phyloP scores from a whole-genome alignment of 139 green algal genomes.

The Picochlorum sp. region DNA sequence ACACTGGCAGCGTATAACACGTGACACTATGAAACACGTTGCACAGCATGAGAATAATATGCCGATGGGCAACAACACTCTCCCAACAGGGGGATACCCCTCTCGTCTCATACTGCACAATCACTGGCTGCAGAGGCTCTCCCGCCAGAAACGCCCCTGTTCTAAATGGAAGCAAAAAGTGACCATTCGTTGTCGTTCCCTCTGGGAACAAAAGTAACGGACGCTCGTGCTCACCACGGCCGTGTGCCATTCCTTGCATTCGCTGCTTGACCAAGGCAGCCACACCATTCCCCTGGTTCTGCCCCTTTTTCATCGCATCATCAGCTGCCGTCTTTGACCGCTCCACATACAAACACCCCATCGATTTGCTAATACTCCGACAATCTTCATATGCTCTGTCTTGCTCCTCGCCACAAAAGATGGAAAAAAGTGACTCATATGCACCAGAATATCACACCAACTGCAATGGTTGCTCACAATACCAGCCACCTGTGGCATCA shows the following conservation, averaged over 20 bases:
- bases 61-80: slow-evolving; percentile 48
- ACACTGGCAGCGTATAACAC: slow-evolving; percentile 67
- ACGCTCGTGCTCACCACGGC: slow-evolving; percentile 4
- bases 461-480: slow-evolving; percentile 76
- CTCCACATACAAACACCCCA: slow-evolving; percentile 81
- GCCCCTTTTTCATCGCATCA: neutral
- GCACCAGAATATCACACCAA: slow-evolving; percentile 81
- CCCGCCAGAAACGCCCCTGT: slow-evolving; percentile 84
- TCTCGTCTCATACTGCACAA: slow-evolving; percentile 59
- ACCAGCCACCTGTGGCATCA: slow-evolving; percentile 9
- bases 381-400: slow-evolving; percentile 47
- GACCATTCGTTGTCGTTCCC: slow-evolving; percentile 88
- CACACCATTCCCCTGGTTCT: slow-evolving; percentile 18
- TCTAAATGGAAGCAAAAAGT: slow-evolving; percentile 80
- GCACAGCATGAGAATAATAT: slow-evolving; percentile 69
- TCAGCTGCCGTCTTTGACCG: slow-evolving; percentile 35
- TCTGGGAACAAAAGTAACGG: slow-evolving; percentile 25
- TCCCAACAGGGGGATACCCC: slow-evolving; percentile 71
- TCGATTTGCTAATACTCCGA: slow-evolving; percentile 70
- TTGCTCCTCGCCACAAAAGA: slow-evolving; percentile 66
- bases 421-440: slow-evolving; percentile 67
- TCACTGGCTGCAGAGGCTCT: slow-evolving; percentile 66
- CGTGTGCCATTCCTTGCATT: slow-evolving; percentile 33
- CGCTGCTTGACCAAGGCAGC: slow-evolving; percentile 36
- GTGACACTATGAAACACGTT: slow-evolving; percentile 40